Evolutionary conservation across 208 protist species (phyloP).

Genomic region (Novymonas esmeraldas): DNA sequence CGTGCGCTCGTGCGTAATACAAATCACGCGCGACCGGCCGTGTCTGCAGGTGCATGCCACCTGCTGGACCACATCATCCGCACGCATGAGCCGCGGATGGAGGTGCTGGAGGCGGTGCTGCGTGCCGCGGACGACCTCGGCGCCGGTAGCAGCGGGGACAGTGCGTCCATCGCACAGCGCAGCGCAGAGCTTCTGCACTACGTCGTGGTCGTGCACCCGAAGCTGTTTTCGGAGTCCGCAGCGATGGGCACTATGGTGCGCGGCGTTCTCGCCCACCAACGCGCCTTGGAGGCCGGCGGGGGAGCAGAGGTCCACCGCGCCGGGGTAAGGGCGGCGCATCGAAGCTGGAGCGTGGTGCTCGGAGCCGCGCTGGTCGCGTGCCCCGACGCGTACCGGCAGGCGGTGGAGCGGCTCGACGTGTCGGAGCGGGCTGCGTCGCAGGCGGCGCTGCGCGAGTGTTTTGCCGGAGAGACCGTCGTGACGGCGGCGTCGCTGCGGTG

Average conservation of each 20-base stretch:
- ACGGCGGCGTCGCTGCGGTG: not conserved
- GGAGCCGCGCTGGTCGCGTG: constrained; percentile 6
- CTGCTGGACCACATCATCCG: constrained; percentile 15
- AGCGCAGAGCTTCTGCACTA: constrained; percentile 20
- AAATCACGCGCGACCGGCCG: constrained; percentile 7
- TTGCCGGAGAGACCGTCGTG: not conserved
- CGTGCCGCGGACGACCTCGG: constrained; percentile 6
- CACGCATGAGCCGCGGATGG: constrained; percentile 2
- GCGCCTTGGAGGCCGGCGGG: not conserved
- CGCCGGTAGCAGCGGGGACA: not conserved
- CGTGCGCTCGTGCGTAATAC: constrained; percentile 8
- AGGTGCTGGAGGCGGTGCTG: constrained; percentile 14
- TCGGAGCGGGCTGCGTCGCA: constrained; percentile 1
- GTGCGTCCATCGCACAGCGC: not conserved
- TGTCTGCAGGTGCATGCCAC: constrained; percentile 7
- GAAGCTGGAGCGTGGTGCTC: constrained; percentile 12
- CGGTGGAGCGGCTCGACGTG: not conserved
- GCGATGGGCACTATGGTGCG: constrained; percentile 6
- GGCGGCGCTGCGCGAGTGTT: constrained; percentile 7
- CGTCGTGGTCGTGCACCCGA: not conserved
- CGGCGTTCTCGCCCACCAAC: constrained; percentile 14
- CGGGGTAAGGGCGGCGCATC: not conserved
- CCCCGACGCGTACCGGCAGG: constrained; percentile 11
- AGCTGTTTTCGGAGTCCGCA: constrained; percentile 14
- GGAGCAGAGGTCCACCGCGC: not conserved